Percentiles rank a stretch among this genome's conserved stretches.
These are phyloP conservation scores for Penicillium malachiteum DNA, from an alignment of 495 filamentous ascomycete species.

Conservation along the genomic window DNA sequence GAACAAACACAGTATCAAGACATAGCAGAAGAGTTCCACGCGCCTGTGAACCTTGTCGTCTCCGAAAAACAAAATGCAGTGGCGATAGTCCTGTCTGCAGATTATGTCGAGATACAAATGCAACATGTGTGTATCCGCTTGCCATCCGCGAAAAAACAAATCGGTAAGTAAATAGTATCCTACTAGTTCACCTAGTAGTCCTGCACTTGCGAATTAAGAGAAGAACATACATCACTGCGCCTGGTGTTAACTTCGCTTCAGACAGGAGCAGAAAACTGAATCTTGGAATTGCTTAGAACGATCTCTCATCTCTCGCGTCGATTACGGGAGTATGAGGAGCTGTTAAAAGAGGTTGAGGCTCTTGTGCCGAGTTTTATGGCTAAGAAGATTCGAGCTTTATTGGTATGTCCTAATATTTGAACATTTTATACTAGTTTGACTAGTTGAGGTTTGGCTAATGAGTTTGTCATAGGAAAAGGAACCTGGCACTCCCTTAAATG, in stretches of 20 bases:
- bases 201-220: neutral
- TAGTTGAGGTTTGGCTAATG: neutral
- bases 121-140: conserved; percentile 50
- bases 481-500: too few relatives aligned
- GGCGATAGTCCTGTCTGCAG: conserved; percentile 55
- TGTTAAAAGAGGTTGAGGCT: neutral
- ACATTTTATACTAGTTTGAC: neutral
- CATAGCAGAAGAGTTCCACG: conserved; percentile 33
- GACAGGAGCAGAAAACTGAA: neutral
- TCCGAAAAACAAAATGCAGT: conserved; percentile 61
- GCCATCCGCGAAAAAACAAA: conserved; percentile 50
- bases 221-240: too few relatives aligned
- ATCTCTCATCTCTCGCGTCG: neutral
- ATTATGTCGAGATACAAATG: conserved; percentile 50
- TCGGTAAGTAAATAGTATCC: neutral
- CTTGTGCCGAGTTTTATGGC: neutral
- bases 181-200: neutral
- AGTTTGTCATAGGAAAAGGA: neutral
- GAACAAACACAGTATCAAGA: neutral
- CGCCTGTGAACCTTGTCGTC: conserved; percentile 69
- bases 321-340: neutral
- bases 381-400: neutral
- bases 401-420: neutral
- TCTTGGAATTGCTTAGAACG: neutral
- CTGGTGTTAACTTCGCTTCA: neutral